Evolutionary conservation across 2,329 filamentous ascomycete genomes (phyloP), one percentile per base, ranked within the genome.

Genomic region (Chrysoporthe cubensis): DNA sequence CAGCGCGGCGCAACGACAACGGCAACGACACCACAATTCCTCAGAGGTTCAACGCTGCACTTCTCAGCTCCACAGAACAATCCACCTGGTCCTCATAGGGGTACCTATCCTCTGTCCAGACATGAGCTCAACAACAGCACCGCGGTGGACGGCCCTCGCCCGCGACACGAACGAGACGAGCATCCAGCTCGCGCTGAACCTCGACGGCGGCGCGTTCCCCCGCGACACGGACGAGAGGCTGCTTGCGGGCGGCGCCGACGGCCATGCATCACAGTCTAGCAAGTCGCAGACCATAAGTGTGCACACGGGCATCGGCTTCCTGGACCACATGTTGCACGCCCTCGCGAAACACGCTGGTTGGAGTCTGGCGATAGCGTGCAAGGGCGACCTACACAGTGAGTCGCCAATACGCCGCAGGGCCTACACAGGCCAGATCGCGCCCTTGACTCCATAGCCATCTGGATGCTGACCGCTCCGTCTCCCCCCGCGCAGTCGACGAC

Each of bases 131-230:
- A 37, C 73, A 52, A 21, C 71, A 37, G n/a, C 73, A 11, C 76
- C 80, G 56, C 91, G 95, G 77, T 93, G 90, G 79, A 90, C 93
- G 62, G 88, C 90, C 65, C 83, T 98, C 74, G 89, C 91, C 72
- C 93, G 96, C 78, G 91, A 95, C 80, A 99, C 96, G 76, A 98
- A 98, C 83, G 96, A 99, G 84, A 99, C 96, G 78, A 97, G 96
- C 79, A 97, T 99, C 80, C 90, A 96, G 78, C 86, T 98, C 71
- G 92, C 93, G 50, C 86, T 99, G 74, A 97, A 96, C 81, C 87
- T 99, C 70, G 96, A 99, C 80, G 96, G 96, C 77, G 96, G 95
- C 75, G 85, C 84, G 54, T 91, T 93, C 77, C 88, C 91, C 37
- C 83, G 87, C 16, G 85, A 90, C 50, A 87, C 87, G 66, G 86